A percentile compares a stretch with the other conserved stretches of the same genome.
Conservation (phyloP, 1,284 basidiomycete species). For the Farysia itapuensis region DNA sequence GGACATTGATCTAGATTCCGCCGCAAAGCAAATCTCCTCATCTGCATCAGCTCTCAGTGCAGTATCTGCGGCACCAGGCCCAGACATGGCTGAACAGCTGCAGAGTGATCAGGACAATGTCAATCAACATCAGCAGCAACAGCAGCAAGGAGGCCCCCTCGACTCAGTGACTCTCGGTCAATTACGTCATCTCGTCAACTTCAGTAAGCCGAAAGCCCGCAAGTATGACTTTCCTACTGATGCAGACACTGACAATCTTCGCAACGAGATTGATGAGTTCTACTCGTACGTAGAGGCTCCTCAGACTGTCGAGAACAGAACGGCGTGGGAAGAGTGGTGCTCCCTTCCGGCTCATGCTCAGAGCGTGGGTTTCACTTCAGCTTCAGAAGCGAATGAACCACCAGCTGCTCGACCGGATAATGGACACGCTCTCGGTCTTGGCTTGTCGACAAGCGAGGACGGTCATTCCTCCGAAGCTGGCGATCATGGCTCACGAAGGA, state of each 20-base stretch:
- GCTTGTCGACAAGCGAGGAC: conserved; percentile 1
- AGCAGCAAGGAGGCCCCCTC: conserved; percentile 25
- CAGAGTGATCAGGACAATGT: neutral
- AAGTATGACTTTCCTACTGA: conserved; percentile 50
- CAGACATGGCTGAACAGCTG: neutral
- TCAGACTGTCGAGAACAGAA: conserved; percentile 82
- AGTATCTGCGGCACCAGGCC: neutral
- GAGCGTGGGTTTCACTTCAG: conserved; percentile 12
- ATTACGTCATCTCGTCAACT: conserved; percentile 37
- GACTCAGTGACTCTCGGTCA: conserved; percentile 46
- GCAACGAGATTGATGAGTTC: conserved; percentile 96
- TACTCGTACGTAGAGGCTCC: conserved; percentile 96
- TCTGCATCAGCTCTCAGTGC: conserved; percentile 2
- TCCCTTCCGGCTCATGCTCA: conserved; percentile 15
- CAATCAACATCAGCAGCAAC: conserved; percentile 1
- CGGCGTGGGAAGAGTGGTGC: conserved; percentile 74
- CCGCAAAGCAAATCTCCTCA: conserved; percentile 7
- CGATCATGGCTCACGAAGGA: conserved; percentile 3
- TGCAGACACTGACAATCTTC: conserved; percentile 83
- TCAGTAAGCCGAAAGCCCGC: conserved; percentile 33
- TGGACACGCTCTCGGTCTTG: conserved; percentile 34
- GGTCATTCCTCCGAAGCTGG: neutral
- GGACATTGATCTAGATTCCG: conserved; percentile 13
- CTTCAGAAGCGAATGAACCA: conserved; percentile 5
- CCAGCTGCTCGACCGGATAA: conserved; percentile 6